A percentile compares a stretch with the other conserved stretches of the same genome.
Conservation (phyloP, 495 filamentous ascomycete genomes). For the Trypethelium eluteriae region DNA sequence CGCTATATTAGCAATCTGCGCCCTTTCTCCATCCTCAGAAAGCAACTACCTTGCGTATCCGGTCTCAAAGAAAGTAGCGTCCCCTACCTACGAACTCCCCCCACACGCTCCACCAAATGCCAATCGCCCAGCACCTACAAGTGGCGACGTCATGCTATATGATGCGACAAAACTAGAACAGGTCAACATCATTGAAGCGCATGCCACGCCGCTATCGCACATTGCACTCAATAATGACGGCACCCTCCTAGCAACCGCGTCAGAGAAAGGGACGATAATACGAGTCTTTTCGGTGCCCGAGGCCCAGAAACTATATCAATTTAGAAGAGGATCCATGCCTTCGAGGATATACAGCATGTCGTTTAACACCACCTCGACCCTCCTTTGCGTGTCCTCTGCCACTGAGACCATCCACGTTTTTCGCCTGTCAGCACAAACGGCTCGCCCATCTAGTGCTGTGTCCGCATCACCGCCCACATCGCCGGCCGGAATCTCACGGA, state of each 20-base stretch:
- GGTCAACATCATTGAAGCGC: conserved; percentile 88
- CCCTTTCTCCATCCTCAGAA: conserved; percentile 89
- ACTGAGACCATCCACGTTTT: conserved; percentile 98
- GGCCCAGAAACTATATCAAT: conserved; percentile 88
- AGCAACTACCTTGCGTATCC: conserved; percentile 92
- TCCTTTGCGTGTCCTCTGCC: conserved; percentile 90
- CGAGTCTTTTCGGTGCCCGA: conserved; percentile 85
- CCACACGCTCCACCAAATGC: conserved; percentile 79
- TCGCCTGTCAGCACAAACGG: conserved; percentile 45
- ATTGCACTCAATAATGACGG: conserved; percentile 88
- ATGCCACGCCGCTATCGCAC: conserved; percentile 82
- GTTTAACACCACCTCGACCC: conserved; percentile 89
- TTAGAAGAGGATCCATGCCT: conserved; percentile 87
- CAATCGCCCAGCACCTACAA: conserved; percentile 68
- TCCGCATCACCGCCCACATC: conserved; percentile 20
- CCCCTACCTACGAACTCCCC: conserved; percentile 53
- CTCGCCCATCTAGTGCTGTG: conserved; percentile 7
- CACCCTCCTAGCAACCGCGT: conserved; percentile 87
- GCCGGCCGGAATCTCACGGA: conserved; percentile 11
- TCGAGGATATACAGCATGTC: conserved; percentile 96
- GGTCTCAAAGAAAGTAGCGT: conserved; percentile 66
- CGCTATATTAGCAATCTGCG: conserved; percentile 62
- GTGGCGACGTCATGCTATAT: conserved; percentile 87
- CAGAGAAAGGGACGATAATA: conserved; percentile 95
- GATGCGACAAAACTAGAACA: conserved; percentile 80